Evolutionary conservation across 177 flowering plant genomes (phyloP).

Genomic region (Vitis hybrid): DNA sequence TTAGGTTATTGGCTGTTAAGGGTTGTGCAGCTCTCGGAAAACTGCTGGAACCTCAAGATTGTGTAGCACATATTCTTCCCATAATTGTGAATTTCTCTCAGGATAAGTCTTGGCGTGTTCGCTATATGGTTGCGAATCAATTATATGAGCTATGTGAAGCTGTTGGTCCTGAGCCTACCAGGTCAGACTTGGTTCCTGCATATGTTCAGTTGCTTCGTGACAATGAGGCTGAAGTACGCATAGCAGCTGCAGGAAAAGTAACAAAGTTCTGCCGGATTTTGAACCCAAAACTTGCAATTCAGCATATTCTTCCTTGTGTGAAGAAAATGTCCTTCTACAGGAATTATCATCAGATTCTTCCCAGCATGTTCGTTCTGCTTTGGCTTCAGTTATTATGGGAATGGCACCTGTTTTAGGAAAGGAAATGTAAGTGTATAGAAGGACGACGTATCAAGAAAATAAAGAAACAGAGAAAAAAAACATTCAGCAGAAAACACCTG

Average conservation of each 20-base stretch:
- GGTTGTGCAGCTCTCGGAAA: slow-evolving; percentile 97
- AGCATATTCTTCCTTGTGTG: no score
- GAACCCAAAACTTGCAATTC: no score
- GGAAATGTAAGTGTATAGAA: slow-evolving; percentile 23
- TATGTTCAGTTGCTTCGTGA: slow-evolving; percentile 94
- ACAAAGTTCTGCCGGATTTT: slow-evolving; percentile 41
- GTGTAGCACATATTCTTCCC: slow-evolving; percentile 90
- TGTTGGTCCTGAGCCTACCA: slow-evolving; percentile 93
- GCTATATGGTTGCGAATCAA: slow-evolving; percentile 98
- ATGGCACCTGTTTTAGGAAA: slow-evolving; percentile 98
- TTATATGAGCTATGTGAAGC: slow-evolving; percentile 97
- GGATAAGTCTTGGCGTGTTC: slow-evolving; percentile 99
- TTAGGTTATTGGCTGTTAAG: slow-evolving; percentile 90
- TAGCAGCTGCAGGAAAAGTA: slow-evolving; percentile 98
- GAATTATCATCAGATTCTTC: slow-evolving; percentile 96
- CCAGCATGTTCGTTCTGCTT: slow-evolving; percentile 96
- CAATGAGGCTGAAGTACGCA: slow-evolving; percentile 98
- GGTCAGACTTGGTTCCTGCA: slow-evolving; percentile 92
- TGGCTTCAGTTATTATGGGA: slow-evolving; percentile 99
- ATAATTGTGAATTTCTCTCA: slow-evolving; percentile 87
- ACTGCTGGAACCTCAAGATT: slow-evolving; percentile 87
- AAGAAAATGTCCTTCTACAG: slow-evolving; percentile 33
- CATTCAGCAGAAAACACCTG: no score
- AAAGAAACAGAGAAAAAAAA: no score
- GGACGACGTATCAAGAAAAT: no score